These are phyloP conservation scores for Lachnellula subtilissima DNA, from an alignment of 2,329 filamentous ascomycete genomes.

Conservation along the genomic window DNA sequence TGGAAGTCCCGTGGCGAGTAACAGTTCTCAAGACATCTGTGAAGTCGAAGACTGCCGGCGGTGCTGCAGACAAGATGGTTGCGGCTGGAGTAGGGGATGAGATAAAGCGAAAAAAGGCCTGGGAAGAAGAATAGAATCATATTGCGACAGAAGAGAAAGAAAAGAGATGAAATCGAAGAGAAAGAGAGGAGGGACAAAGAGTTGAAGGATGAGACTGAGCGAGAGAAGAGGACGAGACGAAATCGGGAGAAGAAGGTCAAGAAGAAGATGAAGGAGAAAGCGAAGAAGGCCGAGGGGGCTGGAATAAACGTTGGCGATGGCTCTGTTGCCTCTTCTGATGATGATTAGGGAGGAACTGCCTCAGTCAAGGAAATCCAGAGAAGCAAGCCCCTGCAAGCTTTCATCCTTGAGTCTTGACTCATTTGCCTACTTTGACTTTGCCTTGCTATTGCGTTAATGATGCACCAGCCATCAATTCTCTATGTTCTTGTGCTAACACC, in stretches of 20 bases:
- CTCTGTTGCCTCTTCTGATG: not conserved
- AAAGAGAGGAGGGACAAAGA: constrained; percentile 36
- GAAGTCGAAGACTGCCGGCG: constrained; percentile 20
- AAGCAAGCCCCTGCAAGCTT: not conserved
- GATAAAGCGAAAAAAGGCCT: constrained; percentile 40
- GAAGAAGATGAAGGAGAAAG: constrained; percentile 52
- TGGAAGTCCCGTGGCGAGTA: constrained; percentile 58
- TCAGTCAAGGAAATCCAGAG: not conserved
- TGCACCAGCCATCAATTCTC: no score
- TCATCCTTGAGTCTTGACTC: not conserved
- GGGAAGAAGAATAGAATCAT: constrained; percentile 57
- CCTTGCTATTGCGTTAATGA: not conserved
- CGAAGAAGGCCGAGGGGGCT: constrained; percentile 39
- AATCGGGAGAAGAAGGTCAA: constrained; percentile 58
- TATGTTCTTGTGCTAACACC: no score
- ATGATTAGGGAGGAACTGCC: not conserved
- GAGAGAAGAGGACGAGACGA: constrained; percentile 58
- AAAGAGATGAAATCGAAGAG: constrained; percentile 34
- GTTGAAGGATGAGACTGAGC: constrained; percentile 51
- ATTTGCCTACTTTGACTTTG: not conserved
- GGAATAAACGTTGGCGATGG: not conserved
- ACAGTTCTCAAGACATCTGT: constrained; percentile 36
- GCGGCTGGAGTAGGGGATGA: constrained; percentile 1
- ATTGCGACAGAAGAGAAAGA: constrained; percentile 38
- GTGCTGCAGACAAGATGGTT: constrained; percentile 5